A percentile compares a stretch with the other conserved stretches of the same genome.
Conservation (phyloP, 1,139 yeast genomes). For the Sugiyamaella castrensis region DNA sequence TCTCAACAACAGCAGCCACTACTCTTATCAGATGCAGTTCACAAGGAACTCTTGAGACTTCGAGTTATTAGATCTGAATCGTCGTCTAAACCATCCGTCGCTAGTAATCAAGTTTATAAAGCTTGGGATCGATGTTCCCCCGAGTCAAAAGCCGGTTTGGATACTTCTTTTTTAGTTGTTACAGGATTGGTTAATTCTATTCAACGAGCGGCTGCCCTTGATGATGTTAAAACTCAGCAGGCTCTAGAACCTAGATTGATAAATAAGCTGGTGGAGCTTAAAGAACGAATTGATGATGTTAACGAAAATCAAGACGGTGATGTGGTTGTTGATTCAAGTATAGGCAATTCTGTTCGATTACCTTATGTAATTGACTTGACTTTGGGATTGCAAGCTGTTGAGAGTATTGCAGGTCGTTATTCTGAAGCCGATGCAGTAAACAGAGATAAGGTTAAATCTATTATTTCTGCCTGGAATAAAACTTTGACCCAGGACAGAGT, state of each 20-base stretch:
- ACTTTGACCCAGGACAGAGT: not conserved
- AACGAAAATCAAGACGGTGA: not conserved
- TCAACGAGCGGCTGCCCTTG: not conserved
- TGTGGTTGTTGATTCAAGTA: not conserved
- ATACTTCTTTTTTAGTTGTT: not conserved
- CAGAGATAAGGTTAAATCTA: not conserved
- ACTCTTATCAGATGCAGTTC: not conserved
- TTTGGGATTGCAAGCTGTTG: constrained; percentile 2
- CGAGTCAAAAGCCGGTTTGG: not conserved
- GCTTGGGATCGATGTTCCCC: not conserved
- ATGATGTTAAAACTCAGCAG: not conserved
- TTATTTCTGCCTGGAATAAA: constrained; percentile 5
- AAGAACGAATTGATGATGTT: not conserved
- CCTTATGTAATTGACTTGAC: constrained; percentile 11
- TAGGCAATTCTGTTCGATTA: constrained; percentile 3
- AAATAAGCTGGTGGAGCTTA: not conserved
- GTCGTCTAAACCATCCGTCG: not conserved
- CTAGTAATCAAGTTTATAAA: not conserved
- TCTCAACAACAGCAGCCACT: not conserved
- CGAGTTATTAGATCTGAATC: constrained; percentile 4
- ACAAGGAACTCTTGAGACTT: constrained; percentile 10
- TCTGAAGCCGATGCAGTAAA: constrained; percentile 2
- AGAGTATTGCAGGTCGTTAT: not conserved
- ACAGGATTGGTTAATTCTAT: constrained; percentile 1
- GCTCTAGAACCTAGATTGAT: not conserved